Base-by-base conservation (phyloP, 108 stramenopile species). In the Stephanodiscus minutulus region DNA sequence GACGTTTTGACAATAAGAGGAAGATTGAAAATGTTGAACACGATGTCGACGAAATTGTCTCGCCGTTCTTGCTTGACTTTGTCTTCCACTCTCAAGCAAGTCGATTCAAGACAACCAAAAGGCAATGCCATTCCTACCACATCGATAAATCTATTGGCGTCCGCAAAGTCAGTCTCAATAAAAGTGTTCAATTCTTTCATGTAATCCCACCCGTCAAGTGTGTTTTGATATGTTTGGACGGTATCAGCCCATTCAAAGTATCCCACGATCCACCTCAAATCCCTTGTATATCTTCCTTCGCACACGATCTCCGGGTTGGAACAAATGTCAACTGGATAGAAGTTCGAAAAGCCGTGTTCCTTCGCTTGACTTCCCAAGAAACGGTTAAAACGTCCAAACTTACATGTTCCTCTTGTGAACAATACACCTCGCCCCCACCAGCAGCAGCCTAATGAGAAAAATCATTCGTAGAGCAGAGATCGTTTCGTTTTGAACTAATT, bases 391-490 rank as follows among this genome's bases (percentile, higher is more conserved):
- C 65, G 64, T 50, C 81, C 81, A 61, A 82, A 73, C n/a, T 78
- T 77, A 20, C 81, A 82, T 7, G 73, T 61, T 1, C 77, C 77
- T 29, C 72, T 49, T 9, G 81, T 82, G 24, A 77, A 47, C 18
- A 82, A 49, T 10, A 82, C 70, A 7, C 81, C 81, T 22, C 81
- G 64, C 35, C 81, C 81, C 64, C 64, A 82, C 71, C 71, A 82
- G 43, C 76, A 82, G 37, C 50, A 52, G 50, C 50, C 20, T 52
- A 7, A 7, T 11, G 11, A 39, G 11, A 39, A 9, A 9, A 39
- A 39, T 39, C 39, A 39, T 39, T 39, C 39, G 39, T 39, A 52
- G 22, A 52, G 20, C 22, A 20, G 50, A 7, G 50, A 24, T 52
- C 20, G 50, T 52, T 13, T 21, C 20, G 22, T 1, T 20, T 49